Evolutionary conservation across 305 asterid genomes (phyloP).

Genomic region (Fraxinus latifolia): DNA sequence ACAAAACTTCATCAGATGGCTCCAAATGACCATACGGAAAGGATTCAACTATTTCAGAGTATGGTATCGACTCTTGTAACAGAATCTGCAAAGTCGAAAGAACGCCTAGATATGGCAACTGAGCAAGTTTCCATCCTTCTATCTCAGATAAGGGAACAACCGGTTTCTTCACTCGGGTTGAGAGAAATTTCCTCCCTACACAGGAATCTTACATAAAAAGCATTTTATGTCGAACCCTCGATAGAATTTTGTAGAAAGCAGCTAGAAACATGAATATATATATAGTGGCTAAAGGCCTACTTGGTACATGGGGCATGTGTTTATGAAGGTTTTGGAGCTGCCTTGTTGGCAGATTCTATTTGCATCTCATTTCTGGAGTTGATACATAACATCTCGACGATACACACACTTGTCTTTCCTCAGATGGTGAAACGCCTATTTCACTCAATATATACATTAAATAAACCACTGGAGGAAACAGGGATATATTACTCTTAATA

Average conservation of each 20-base stretch:
- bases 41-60: conserved; percentile 73
- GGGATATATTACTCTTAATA: background rate
- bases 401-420: background rate
- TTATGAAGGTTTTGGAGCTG: conserved; percentile 9
- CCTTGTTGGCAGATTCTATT: conserved; percentile 2
- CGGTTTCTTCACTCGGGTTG: conserved; percentile 48
- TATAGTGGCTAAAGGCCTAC: background rate
- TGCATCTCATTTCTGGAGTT: background rate
- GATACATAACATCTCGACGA: background rate
- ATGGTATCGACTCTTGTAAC: conserved; percentile 67
- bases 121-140: conserved; percentile 69
- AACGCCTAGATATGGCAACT: conserved; percentile 73
- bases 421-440: background rate
- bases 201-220: conserved; percentile 31
- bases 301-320: background rate
- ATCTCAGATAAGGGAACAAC: conserved; percentile 67
- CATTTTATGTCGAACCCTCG: background rate
- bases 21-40: conserved; percentile 54
- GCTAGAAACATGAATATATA: background rate
- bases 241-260: conserved; percentile 21
- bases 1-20: conserved; percentile 39
- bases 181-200: conserved; percentile 48
- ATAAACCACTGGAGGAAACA: background rate
- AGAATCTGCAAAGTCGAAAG: conserved; percentile 71
- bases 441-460: background rate